A percentile compares a stretch with the other conserved stretches of the same genome.
These are phyloP conservation scores for Fagopyrum esculentum DNA, from an alignment of 148 eudicot genomes.

Conservation along the genomic window DNA sequence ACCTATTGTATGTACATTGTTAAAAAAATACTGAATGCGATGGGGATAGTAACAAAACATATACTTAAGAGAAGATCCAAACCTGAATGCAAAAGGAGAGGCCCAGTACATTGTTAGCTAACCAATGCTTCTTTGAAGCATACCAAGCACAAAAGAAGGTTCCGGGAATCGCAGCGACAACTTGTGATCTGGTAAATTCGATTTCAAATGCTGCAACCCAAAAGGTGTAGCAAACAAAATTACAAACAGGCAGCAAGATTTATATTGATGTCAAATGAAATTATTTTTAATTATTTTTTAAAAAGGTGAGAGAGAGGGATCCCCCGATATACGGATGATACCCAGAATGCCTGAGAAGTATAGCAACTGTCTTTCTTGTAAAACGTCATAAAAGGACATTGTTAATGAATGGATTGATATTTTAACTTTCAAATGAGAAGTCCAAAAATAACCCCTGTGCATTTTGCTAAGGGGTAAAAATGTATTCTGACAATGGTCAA, in stretches of 20 bases:
- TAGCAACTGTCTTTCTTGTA: background rate
- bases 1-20: background rate
- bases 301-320: background rate
- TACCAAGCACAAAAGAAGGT: conserved; percentile 92
- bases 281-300: background rate
- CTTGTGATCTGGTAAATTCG: conserved; percentile 91
- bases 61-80: background rate
- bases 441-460: background rate
- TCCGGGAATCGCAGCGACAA: conserved; percentile 88
- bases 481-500: background rate
- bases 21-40: background rate
- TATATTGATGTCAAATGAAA: background rate
- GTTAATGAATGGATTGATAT: background rate
- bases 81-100: conserved; percentile 98
- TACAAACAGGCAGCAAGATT: conserved; percentile 1
- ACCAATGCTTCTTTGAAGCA: conserved; percentile 96
- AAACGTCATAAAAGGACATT: background rate
- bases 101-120: conserved; percentile 89
- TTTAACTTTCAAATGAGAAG: background rate
- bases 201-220: conserved; percentile 61
- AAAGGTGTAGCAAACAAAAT: background rate
- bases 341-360: background rate
- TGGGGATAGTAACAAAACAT: background rate
- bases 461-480: background rate
- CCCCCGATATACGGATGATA: background rate